Percentiles rank a stretch among this genome's conserved stretches.
These are phyloP conservation scores for Candida mesenterica DNA, from an alignment of 1,139 yeast species.

Conservation along the genomic window DNA sequence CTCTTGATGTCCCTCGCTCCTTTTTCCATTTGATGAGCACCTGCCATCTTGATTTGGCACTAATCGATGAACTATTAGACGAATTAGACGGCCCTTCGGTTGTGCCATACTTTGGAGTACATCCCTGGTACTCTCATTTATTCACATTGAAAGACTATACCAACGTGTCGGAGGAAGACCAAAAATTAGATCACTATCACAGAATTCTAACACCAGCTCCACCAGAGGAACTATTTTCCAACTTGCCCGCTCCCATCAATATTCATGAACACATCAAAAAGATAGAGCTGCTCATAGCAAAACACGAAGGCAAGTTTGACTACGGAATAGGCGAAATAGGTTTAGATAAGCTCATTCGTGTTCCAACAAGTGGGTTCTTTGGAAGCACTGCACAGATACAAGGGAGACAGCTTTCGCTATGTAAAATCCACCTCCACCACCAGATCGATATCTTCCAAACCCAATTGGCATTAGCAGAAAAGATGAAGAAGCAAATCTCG, in stretches of 20 bases:
- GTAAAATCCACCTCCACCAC: slow-evolving; percentile 35
- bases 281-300: slow-evolving; percentile 22
- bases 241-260: slow-evolving; percentile 62
- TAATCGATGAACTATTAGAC: slow-evolving; percentile 32
- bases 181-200: slow-evolving; percentile 53
- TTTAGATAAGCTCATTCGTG: slow-evolving; percentile 69
- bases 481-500: slow-evolving; percentile 54
- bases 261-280: slow-evolving; percentile 37
- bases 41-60: slow-evolving; percentile 47
- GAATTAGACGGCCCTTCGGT: slow-evolving; percentile 26
- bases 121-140: slow-evolving; percentile 86
- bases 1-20: slow-evolving; percentile 4
- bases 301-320: slow-evolving; percentile 20
- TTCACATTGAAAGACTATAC: slow-evolving; percentile 32
- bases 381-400: slow-evolving; percentile 30
- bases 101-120: slow-evolving; percentile 74
- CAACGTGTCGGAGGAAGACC: slow-evolving; percentile 17
- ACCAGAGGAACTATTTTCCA: slow-evolving; percentile 38
- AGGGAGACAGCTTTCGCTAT: slow-evolving; percentile 7
- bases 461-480: slow-evolving; percentile 56
- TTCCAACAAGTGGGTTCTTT: slow-evolving; percentile 60
- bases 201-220: slow-evolving; percentile 47
- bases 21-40: slow-evolving; percentile 54
- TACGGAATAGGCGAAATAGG: slow-evolving; percentile 85
- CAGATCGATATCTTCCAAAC: slow-evolving; percentile 52